phyloP scores from a whole-genome alignment of 345 rosid genomes.

The Populus ilicifolia region DNA sequence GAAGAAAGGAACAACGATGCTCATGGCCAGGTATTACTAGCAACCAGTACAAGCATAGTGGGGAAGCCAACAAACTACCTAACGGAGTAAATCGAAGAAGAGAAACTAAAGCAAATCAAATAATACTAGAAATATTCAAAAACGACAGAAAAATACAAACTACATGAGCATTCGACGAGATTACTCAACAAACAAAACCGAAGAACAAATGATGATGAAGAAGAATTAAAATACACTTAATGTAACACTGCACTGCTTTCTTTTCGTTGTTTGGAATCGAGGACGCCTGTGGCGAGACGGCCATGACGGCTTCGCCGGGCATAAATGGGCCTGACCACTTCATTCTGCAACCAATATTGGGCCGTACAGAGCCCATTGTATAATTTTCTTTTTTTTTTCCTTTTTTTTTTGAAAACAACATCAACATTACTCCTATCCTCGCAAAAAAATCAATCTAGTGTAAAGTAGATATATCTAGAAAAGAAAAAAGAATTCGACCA shows the following conservation, averaged over 20 bases:
- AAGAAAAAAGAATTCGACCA: too few relatives aligned
- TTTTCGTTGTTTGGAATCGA: too few relatives aligned
- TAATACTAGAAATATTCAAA: too few relatives aligned
- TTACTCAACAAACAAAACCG: not conserved
- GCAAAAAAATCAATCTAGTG: too few relatives aligned
- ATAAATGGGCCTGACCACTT: not conserved
- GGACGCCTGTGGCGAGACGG: too few relatives aligned
- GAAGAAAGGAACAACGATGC: not conserved
- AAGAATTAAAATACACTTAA: too few relatives aligned
- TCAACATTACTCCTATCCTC: too few relatives aligned
- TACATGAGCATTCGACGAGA: not conserved
- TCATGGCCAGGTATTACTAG: not conserved
- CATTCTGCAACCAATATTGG: not conserved
- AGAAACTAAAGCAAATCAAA: not conserved
- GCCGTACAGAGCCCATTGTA: not conserved
- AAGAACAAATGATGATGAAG: not conserved
- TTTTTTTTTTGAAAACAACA: too few relatives aligned
- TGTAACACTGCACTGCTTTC: not conserved
- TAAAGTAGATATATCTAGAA: too few relatives aligned
- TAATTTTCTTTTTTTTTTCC: too few relatives aligned
- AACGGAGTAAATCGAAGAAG: not conserved
- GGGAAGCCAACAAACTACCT: not conserved
- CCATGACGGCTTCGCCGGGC: too few relatives aligned
- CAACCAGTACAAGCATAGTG: not conserved
- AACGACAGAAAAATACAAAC: too few relatives aligned